Conservation (phyloP, 192 early-diverging fungal genomes). For the Coemansia sp. region DNA sequence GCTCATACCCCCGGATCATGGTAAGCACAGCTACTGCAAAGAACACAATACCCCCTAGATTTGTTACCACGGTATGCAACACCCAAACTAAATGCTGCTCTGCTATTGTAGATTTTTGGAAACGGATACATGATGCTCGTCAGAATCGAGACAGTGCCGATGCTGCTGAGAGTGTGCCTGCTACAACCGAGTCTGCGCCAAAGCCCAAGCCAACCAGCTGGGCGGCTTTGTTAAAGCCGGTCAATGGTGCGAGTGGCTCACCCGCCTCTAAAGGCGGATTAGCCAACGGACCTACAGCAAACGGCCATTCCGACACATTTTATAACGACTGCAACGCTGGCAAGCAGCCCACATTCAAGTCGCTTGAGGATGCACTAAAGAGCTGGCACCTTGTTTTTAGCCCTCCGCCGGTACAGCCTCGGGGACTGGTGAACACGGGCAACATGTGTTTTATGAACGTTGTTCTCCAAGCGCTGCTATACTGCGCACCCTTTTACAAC, state of each 20-base stretch:
- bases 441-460: conserved; percentile 99
- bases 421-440: conserved; percentile 93
- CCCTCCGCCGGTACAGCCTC: conserved; percentile 64
- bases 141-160: background rate
- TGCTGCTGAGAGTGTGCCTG: background rate
- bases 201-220: conserved; percentile 38
- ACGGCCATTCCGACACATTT: conserved; percentile 75
- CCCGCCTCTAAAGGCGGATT: conserved; percentile 56
- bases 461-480: conserved; percentile 88
- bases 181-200: conserved; percentile 2
- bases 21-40: background rate
- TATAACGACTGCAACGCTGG: background rate
- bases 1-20: conserved; percentile 9
- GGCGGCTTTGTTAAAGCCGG: conserved; percentile 35
- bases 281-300: background rate
- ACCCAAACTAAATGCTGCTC: background rate
- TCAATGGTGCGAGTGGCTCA: background rate
- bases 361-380: conserved; percentile 37
- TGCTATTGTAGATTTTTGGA: conserved; percentile 1
- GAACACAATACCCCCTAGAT: background rate
- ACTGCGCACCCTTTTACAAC: conserved; percentile 92
- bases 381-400: conserved; percentile 23
- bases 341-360: conserved; percentile 20
- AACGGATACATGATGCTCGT: background rate
- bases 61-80: background rate